phyloP scores from a whole-genome alignment of 345 rosid species.

The Citrus trifoliata region DNA sequence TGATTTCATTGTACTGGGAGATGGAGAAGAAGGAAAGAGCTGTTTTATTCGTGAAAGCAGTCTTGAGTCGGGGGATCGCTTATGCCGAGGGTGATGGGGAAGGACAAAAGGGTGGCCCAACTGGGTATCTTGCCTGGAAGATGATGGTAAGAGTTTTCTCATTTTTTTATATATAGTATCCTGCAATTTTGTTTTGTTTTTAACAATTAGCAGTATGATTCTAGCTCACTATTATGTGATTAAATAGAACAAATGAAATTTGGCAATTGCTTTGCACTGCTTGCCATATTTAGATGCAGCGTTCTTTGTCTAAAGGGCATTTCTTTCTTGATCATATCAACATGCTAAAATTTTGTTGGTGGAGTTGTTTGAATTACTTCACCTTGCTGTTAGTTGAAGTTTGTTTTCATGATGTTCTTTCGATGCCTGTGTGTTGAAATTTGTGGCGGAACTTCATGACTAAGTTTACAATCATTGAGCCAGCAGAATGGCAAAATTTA shows the following conservation, averaged over 20 bases:
- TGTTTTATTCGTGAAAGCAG: constrained; percentile 67
- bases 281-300: not conserved
- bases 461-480: not conserved
- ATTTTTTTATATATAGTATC: not conserved
- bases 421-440: not conserved
- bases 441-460: not conserved
- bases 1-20: constrained; percentile 85
- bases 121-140: constrained; percentile 95
- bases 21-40: constrained; percentile 60
- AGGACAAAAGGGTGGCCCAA: constrained; percentile 78
- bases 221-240: not conserved
- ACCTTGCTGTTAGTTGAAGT: not conserved
- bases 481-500: not conserved
- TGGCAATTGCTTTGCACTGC: not conserved
- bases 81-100: constrained; percentile 41
- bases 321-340: not conserved
- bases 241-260: not conserved
- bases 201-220: not conserved
- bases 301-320: not conserved
- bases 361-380: not conserved
- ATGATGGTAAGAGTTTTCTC: constrained; percentile 59
- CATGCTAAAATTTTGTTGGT: not conserved
- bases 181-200: not conserved
- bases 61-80: constrained; percentile 50
- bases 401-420: not conserved